A percentile compares a stretch with the other conserved stretches of the same genome.
Conservation (phyloP, 805 yeast genomes). For the Hemisphaericaspora nanyangensis region DNA sequence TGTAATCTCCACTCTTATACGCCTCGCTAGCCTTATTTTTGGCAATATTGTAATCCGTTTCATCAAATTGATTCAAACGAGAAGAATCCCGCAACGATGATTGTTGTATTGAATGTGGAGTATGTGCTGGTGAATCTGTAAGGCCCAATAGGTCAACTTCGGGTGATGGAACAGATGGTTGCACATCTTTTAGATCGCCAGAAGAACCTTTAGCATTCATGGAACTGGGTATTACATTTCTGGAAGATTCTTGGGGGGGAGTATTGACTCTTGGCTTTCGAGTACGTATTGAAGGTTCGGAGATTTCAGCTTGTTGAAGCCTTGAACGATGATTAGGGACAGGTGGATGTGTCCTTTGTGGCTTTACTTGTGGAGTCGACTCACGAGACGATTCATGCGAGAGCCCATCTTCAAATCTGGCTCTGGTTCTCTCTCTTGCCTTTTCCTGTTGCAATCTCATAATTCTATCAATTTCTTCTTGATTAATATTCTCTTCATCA, state of each 20-base stretch:
- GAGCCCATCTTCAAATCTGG: slow-evolving; percentile 15
- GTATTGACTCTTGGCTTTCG: not conserved
- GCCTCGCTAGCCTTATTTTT: slow-evolving; percentile 57
- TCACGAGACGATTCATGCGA: not conserved
- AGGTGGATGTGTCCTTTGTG: slow-evolving; percentile 5
- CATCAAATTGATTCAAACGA: slow-evolving; percentile 35
- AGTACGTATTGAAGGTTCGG: not conserved
- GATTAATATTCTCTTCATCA: slow-evolving; percentile 45
- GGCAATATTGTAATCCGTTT: slow-evolving; percentile 43
- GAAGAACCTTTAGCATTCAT: not conserved
- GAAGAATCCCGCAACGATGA: slow-evolving; percentile 6
- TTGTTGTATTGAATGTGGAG: not conserved
- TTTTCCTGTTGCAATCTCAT: slow-evolving; percentile 34
- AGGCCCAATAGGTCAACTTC: slow-evolving; percentile 29
- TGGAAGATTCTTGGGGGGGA: not conserved
- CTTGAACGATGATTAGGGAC: not conserved
- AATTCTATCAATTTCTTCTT: slow-evolving; percentile 36
- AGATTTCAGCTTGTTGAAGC: not conserved
- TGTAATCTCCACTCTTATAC: slow-evolving; percentile 81
- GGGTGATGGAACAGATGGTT: slow-evolving; percentile 3
- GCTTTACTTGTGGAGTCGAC: slow-evolving; percentile 9
- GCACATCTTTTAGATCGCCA: not conserved
- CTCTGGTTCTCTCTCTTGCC: slow-evolving; percentile 31
- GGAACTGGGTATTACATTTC: not conserved
- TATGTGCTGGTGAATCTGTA: slow-evolving; percentile 5